phyloP scores from a whole-genome alignment of 2,329 filamentous ascomycete species.

The Karstenula rhodostoma region DNA sequence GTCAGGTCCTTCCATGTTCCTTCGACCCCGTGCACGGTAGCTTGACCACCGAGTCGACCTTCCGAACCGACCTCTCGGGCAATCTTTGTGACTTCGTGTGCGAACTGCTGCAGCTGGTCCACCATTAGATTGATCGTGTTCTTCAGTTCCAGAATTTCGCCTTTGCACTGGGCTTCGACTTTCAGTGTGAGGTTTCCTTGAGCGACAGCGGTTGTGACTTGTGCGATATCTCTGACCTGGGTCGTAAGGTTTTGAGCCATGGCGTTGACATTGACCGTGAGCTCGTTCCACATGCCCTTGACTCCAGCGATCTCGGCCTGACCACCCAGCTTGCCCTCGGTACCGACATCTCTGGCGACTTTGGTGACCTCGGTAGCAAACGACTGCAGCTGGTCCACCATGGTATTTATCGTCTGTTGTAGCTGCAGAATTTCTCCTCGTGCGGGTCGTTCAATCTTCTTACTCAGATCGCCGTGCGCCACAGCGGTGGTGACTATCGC shows the following conservation, averaged over 20 bases:
- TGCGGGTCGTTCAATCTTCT: constrained; percentile 94
- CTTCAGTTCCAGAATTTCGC: constrained; percentile 61
- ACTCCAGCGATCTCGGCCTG: constrained; percentile 71
- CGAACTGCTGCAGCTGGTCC: constrained; percentile 61
- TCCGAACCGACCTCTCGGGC: constrained; percentile 62
- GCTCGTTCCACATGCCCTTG: constrained; percentile 72
- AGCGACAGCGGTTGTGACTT: constrained; percentile 62
- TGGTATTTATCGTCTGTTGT: constrained; percentile 83
- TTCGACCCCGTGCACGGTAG: constrained; percentile 61
- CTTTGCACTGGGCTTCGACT: constrained; percentile 61
- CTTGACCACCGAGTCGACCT: constrained; percentile 60
- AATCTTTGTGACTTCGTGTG: constrained; percentile 62
- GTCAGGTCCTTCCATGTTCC: constrained; percentile 63
- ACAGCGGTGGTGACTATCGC: constrained; percentile 96
- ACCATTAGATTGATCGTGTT: constrained; percentile 63
- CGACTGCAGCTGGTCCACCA: constrained; percentile 72
- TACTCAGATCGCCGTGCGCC: constrained; percentile 89
- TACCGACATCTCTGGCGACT: constrained; percentile 70
- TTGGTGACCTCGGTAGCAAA: constrained; percentile 72
- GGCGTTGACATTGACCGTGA: constrained; percentile 65
- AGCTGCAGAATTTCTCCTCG: constrained; percentile 93
- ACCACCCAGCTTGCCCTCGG: constrained; percentile 69
- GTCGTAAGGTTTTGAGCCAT: constrained; percentile 63
- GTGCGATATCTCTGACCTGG: constrained; percentile 62
- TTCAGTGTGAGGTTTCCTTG: constrained; percentile 61